phyloP scores from a whole-genome alignment of 169 alveolate genomes.

The Eimeria acervulina region DNA sequence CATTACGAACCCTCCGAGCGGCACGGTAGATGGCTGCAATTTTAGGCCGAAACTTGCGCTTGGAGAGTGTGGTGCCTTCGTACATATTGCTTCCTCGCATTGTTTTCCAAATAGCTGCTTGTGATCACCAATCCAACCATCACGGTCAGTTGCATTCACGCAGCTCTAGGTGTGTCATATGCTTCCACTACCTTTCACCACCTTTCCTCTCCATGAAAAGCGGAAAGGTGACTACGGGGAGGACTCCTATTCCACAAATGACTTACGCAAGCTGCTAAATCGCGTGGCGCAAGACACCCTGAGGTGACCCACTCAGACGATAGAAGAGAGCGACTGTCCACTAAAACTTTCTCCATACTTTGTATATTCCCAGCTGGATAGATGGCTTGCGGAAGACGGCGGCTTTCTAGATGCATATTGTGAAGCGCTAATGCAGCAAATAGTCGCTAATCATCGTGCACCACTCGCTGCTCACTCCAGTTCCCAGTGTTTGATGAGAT shows the following conservation, averaged over 20 bases:
- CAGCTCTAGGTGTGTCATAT: conserved; percentile 8
- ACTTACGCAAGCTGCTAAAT: conserved; percentile 7
- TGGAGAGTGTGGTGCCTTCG: background rate
- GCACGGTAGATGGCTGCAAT: background rate
- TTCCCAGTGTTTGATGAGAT: background rate
- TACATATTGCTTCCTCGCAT: background rate
- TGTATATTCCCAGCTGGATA: background rate
- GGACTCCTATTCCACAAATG: conserved; percentile 31
- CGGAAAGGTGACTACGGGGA: background rate
- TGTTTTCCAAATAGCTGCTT: background rate
- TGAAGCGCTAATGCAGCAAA: no score
- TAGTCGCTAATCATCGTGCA: background rate
- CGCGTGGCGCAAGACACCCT: conserved; percentile 73
- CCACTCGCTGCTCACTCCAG: background rate
- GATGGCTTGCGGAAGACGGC: background rate
- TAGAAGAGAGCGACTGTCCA: background rate
- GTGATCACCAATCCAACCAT: background rate
- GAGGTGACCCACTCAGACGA: background rate
- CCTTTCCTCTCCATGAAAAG: background rate
- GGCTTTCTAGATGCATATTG: background rate
- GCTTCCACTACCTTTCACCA: background rate
- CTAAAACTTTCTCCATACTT: background rate
- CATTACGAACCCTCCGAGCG: background rate
- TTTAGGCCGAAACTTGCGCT: background rate
- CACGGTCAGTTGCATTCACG: background rate